phyloP scores from a whole-genome alignment of 2,329 filamentous ascomycete species.

The Fusarium liriodendri region DNA sequence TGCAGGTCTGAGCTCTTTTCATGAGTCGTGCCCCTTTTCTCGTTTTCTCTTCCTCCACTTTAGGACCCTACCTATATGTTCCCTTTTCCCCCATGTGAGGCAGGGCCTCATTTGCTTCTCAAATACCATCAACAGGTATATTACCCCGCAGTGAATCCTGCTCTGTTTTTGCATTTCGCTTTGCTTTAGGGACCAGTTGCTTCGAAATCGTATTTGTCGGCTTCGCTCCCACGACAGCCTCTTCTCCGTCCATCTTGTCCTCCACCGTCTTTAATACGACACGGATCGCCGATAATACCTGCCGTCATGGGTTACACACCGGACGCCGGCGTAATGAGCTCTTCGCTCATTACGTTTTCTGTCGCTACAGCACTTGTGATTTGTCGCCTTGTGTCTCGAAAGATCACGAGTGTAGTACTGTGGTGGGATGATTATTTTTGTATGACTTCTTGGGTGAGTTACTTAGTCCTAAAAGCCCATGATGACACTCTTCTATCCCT shows the following conservation, averaged over 20 bases:
- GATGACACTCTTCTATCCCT: not conserved
- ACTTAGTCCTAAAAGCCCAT: not conserved
- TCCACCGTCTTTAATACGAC: not conserved
- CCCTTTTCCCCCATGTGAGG: not conserved
- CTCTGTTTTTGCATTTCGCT: not conserved
- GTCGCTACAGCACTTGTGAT: constrained; percentile 14
- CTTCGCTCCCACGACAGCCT: not conserved
- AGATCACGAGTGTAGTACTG: constrained; percentile 16
- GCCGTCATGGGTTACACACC: constrained; percentile 2
- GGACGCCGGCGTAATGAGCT: constrained; percentile 24
- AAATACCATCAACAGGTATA: not conserved
- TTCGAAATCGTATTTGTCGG: not conserved
- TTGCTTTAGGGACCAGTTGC: not conserved
- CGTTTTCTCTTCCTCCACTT: not conserved
- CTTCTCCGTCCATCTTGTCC: not conserved
- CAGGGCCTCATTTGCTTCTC: not conserved
- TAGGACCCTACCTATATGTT: not conserved
- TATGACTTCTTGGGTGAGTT: constrained; percentile 25
- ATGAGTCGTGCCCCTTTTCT: not conserved
- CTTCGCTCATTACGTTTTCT: constrained; percentile 21
- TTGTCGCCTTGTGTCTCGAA: constrained; percentile 24
- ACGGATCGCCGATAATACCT: not conserved
- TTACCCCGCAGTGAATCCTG: not conserved
- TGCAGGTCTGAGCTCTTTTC: not conserved
- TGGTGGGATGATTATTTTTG: constrained; percentile 31